Conservation (phyloP, 495 filamentous ascomycete genomes). For the Penicillium tannophilum region DNA sequence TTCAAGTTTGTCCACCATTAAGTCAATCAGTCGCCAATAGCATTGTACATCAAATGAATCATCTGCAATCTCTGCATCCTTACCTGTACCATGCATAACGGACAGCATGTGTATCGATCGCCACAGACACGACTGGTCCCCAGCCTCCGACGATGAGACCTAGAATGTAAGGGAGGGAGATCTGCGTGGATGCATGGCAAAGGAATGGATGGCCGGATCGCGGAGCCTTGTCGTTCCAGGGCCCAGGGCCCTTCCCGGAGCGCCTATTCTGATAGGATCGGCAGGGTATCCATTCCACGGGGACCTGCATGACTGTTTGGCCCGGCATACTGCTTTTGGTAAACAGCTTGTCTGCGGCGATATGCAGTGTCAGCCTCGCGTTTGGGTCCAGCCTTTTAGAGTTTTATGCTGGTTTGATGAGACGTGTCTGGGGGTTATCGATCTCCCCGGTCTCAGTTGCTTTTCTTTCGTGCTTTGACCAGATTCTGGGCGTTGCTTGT, state of each 20-base stretch:
- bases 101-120: neutral
- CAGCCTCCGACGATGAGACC: neutral
- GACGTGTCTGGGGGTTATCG: neutral
- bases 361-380: neutral
- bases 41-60: neutral
- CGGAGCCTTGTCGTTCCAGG: slow-evolving; percentile 12
- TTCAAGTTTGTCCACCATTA: neutral
- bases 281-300: slow-evolving; percentile 19
- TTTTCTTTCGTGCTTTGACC: neutral
- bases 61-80: neutral
- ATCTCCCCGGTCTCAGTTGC: neutral
- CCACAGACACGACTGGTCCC: neutral
- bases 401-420: neutral
- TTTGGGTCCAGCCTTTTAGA: neutral
- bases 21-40: neutral
- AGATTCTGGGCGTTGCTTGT: too few species aligned
- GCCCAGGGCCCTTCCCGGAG: neutral
- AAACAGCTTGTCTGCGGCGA: slow-evolving; percentile 5
- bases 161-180: slow-evolving; percentile 20
- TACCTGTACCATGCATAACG: neutral
- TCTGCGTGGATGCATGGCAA: slow-evolving; percentile 9
- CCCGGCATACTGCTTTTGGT: slow-evolving; percentile 3
- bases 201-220: slow-evolving; percentile 15
- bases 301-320: slow-evolving; percentile 10
- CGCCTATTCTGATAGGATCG: slow-evolving; percentile 7